Percentiles rank a stretch among this genome's conserved stretches.
These are phyloP conservation scores for Stagonosporopsis cucurbitacearum DNA, from an alignment of 2,329 filamentous ascomycete species.

Conservation along the genomic window DNA sequence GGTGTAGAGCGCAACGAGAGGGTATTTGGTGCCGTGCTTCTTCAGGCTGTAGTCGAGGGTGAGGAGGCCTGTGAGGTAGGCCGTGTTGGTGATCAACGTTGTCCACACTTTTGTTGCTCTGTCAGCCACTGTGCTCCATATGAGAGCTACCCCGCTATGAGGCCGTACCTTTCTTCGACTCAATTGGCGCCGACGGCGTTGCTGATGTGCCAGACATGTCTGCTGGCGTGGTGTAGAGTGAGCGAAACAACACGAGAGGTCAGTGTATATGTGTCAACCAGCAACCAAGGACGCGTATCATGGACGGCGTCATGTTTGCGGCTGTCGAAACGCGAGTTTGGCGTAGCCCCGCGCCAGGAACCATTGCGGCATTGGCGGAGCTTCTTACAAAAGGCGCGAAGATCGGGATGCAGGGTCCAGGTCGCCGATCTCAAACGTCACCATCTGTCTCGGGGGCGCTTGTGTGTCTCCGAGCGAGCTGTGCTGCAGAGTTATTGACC, in stretches of 20 bases:
- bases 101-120: conserved; percentile 72
- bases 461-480: conserved; percentile 37
- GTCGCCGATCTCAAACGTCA: conserved; percentile 39
- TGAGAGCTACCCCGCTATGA: conserved; percentile 7
- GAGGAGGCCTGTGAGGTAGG: conserved; percentile 81
- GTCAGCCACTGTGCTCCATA: conserved; percentile 19
- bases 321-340: conserved; percentile 1
- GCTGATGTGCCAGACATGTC: conserved; percentile 16
- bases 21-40: conserved; percentile 70
- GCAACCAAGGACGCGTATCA: conserved; percentile 1
- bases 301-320: conserved; percentile 3
- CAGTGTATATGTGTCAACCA: conserved; percentile 5
- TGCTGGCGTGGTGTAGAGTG: neutral
- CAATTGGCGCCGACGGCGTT: conserved; percentile 34
- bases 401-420: conserved; percentile 12
- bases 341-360: conserved; percentile 14
- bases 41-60: conserved; percentile 81
- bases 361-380: conserved; percentile 5
- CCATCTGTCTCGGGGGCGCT: conserved; percentile 41
- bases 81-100: conserved; percentile 82
- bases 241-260: neutral
- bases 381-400: conserved; percentile 5
- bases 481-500: conserved; percentile 11
- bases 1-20: conserved; percentile 83
- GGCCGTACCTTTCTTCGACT: conserved; percentile 49